Evolutionary conservation across 2,329 filamentous ascomycete species (phyloP).

Genomic region (Cladosporium sphaerospermum): DNA sequence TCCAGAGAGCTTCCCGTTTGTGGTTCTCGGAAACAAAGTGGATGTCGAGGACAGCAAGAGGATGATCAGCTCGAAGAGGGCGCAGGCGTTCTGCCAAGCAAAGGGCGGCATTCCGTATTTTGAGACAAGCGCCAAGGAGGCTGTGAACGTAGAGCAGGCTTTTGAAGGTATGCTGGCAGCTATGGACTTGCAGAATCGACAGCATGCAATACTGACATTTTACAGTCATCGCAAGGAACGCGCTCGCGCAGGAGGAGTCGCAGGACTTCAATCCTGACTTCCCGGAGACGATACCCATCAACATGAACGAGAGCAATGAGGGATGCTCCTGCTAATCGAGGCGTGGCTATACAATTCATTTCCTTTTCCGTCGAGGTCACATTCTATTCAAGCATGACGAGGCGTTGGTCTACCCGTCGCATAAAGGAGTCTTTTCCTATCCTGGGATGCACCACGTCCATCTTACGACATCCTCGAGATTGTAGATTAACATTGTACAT

Average conservation of each 20-base stretch:
- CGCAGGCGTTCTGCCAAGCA: slow-evolving; percentile 94
- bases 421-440: neutral
- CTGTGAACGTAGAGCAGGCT: slow-evolving; percentile 91
- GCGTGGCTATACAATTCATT: neutral
- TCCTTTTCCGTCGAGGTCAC: neutral
- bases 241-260: slow-evolving; percentile 91
- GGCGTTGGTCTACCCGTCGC: slow-evolving; percentile 3
- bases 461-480: neutral
- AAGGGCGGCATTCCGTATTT: slow-evolving; percentile 98
- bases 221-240: slow-evolving; percentile 89
- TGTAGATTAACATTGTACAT: slow-evolving; percentile 12
- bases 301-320: slow-evolving; percentile 87
- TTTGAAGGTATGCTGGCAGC: slow-evolving; percentile 50
- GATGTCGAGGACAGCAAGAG: slow-evolving; percentile 97
- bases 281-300: slow-evolving; percentile 96
- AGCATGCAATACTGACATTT: slow-evolving; percentile 12
- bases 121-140: slow-evolving; percentile 98
- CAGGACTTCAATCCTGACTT: slow-evolving; percentile 98
- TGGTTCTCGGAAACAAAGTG: slow-evolving; percentile 98
- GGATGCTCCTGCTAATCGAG: slow-evolving; percentile 73
- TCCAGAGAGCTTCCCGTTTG: slow-evolving; percentile 95
- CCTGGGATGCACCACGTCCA: neutral
- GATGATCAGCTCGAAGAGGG: slow-evolving; percentile 90
- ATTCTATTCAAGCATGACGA: slow-evolving; percentile 1
- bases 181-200: neutral